Conservation (phyloP, 495 filamentous ascomycete species). For the Penicillium steckii region DNA sequence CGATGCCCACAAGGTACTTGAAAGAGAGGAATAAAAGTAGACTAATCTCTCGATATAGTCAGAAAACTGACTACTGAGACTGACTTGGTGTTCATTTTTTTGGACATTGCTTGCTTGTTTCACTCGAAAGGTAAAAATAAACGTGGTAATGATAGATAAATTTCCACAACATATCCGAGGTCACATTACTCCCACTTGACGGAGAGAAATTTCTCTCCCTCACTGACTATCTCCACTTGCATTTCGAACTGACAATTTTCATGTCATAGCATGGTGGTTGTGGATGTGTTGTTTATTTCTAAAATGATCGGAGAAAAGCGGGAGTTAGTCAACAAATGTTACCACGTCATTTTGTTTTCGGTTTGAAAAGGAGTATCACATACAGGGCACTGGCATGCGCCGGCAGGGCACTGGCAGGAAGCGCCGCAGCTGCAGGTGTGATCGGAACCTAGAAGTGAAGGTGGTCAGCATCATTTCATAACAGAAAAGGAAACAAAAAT, state of each 20-base stretch:
- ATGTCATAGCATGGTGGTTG: not conserved
- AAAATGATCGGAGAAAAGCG: slow-evolving; percentile 3
- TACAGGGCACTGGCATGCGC: slow-evolving; percentile 47
- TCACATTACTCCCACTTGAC: not conserved
- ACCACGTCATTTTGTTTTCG: not conserved
- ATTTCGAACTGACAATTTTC: not conserved
- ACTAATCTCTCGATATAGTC: slow-evolving; percentile 5
- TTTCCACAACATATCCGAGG: not conserved
- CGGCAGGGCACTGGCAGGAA: slow-evolving; percentile 49
- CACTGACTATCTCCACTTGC: not conserved
- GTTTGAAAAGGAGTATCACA: slow-evolving; percentile 5
- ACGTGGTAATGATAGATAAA: not conserved
- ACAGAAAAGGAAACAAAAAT: slow-evolving; percentile 2
- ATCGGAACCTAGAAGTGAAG: slow-evolving; percentile 25
- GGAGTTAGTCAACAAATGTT: slow-evolving; percentile 13
- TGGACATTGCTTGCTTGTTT: not conserved
- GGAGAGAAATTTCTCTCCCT: not conserved
- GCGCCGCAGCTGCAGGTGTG: slow-evolving; percentile 46
- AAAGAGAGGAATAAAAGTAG: slow-evolving; percentile 21
- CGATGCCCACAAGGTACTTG: slow-evolving; percentile 31
- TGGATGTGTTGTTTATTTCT: slow-evolving; percentile 28
- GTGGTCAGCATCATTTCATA: slow-evolving; percentile 19
- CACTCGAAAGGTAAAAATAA: not conserved
- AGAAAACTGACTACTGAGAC: slow-evolving; percentile 7
- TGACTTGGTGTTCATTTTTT: slow-evolving; percentile 1